These are phyloP conservation scores for Chrysosphaeria jannelii DNA, from an alignment of 2,329 filamentous ascomycete genomes.

Conservation along the genomic window DNA sequence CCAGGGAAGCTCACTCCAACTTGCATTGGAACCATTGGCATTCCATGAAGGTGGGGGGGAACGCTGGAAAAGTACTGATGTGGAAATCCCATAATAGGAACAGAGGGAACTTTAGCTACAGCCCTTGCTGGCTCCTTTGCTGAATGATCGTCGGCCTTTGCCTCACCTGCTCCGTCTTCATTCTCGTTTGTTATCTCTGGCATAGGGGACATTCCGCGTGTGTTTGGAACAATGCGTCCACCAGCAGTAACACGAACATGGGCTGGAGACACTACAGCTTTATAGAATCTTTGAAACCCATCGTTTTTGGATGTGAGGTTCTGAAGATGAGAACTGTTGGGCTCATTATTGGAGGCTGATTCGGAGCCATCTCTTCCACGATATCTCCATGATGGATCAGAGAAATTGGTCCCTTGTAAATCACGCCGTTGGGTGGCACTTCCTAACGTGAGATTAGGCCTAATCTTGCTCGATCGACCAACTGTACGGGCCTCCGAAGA, in stretches of 20 bases:
- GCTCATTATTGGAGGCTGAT: conserved; percentile 16
- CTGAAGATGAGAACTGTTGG: conserved; percentile 21
- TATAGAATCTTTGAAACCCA: conserved; percentile 37
- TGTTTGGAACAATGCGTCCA: conserved; percentile 35
- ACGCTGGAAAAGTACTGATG: conserved; percentile 4
- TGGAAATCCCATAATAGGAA: no score
- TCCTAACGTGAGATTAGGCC: conserved; percentile 1
- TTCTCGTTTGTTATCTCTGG: conserved; percentile 18
- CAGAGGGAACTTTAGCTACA: no score
- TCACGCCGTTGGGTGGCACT: background rate
- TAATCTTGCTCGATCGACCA: conserved; percentile 3
- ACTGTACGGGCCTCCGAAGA: conserved; percentile 2
- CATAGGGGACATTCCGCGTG: conserved; percentile 19
- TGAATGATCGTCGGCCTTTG: conserved; percentile 5
- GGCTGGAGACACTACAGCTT: conserved; percentile 34
- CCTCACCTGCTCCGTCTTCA: conserved; percentile 5
- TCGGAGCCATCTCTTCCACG: conserved; percentile 16
- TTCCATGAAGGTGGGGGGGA: conserved; percentile 6
- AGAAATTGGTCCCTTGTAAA: conserved; percentile 4
- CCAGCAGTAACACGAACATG: conserved; percentile 37
- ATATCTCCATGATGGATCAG: conserved; percentile 5
- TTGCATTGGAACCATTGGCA: conserved; percentile 13
- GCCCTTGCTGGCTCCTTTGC: no score
- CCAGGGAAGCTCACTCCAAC: conserved; percentile 8
- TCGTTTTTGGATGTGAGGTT: conserved; percentile 24